Evolutionary conservation across 768 basidiomycete genomes (phyloP).

Genomic region (Melanogaster broomeanus): DNA sequence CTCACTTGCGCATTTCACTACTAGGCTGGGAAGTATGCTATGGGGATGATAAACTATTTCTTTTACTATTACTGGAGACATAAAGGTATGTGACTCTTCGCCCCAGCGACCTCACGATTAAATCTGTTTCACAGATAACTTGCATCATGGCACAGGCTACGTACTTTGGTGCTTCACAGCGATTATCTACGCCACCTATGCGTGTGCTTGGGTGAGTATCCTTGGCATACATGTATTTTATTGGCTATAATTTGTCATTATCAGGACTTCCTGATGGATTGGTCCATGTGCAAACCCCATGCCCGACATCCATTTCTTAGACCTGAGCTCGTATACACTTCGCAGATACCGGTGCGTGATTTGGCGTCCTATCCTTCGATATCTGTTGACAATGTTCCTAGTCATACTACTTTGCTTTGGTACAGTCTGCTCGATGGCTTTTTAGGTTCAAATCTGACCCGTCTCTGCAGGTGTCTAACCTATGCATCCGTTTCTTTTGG

Average conservation of each 20-base stretch:
- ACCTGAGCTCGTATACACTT: slow-evolving; percentile 70
- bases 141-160: slow-evolving; percentile 49
- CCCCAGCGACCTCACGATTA: neutral
- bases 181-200: slow-evolving; percentile 67
- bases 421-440: slow-evolving; percentile 33
- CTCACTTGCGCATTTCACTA: slow-evolving; percentile 2
- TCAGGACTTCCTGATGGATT: slow-evolving; percentile 89
- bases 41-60: slow-evolving; percentile 63
- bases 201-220: slow-evolving; percentile 72
- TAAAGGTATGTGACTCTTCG: slow-evolving; percentile 40
- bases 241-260: neutral
- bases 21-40: slow-evolving; percentile 84
- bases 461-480: slow-evolving; percentile 60
- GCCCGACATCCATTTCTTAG: slow-evolving; percentile 65
- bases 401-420: slow-evolving; percentile 81
- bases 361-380: neutral
- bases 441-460: neutral
- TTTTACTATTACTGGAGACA: slow-evolving; percentile 82
- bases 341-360: slow-evolving; percentile 53
- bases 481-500: slow-evolving; percentile 82
- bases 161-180: slow-evolving; percentile 69
- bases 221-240: neutral
- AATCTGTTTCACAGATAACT: slow-evolving; percentile 25
- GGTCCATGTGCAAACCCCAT: slow-evolving; percentile 74
- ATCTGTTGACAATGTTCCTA: slow-evolving; percentile 24